These are phyloP conservation scores for Phialocephala sp. DNA, from an alignment of 2,329 filamentous ascomycete species.

Conservation along the genomic window DNA sequence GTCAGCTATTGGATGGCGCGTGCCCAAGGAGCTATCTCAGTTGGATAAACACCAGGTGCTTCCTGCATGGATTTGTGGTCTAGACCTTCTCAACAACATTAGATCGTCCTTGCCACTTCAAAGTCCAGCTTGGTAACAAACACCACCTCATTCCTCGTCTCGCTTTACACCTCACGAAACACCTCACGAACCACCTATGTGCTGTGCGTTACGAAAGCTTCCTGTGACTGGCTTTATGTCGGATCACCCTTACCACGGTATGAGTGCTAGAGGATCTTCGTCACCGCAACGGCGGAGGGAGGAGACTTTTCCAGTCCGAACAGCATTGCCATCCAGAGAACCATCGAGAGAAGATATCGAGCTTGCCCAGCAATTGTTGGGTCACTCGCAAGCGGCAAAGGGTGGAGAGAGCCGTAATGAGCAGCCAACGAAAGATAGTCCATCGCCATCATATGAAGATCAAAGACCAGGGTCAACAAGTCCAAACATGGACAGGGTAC, in stretches of 20 bases:
- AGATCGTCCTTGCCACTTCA: background rate
- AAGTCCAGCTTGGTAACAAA: background rate
- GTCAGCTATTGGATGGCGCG: constrained; percentile 16
- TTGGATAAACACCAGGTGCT: constrained; percentile 14
- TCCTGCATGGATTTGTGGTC: constrained; percentile 6
- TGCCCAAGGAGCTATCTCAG: constrained; percentile 11
- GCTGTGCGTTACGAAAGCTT: constrained; percentile 30
- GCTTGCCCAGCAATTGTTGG: constrained; percentile 34
- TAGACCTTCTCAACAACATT: constrained; percentile 1
- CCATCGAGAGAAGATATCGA: constrained; percentile 38
- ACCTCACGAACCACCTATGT: constrained; percentile 31
- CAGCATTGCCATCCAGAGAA: constrained; percentile 31
- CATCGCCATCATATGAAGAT: constrained; percentile 29
- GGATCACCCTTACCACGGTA: constrained; percentile 36
- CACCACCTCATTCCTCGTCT: background rate
- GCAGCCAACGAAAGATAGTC: constrained; percentile 22
- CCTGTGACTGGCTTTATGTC: constrained; percentile 39
- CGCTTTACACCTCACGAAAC: background rate
- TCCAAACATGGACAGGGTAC: constrained; percentile 25
- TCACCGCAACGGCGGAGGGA: constrained; percentile 31
- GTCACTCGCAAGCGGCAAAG: constrained; percentile 30
- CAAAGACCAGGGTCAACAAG: constrained; percentile 28
- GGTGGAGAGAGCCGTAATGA: constrained; percentile 20
- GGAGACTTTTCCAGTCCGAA: constrained; percentile 33
- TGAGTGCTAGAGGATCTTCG: constrained; percentile 33